These are phyloP conservation scores for Coccinonectria pachysandricola DNA, from an alignment of 2,329 filamentous ascomycete genomes.

Conservation along the genomic window DNA sequence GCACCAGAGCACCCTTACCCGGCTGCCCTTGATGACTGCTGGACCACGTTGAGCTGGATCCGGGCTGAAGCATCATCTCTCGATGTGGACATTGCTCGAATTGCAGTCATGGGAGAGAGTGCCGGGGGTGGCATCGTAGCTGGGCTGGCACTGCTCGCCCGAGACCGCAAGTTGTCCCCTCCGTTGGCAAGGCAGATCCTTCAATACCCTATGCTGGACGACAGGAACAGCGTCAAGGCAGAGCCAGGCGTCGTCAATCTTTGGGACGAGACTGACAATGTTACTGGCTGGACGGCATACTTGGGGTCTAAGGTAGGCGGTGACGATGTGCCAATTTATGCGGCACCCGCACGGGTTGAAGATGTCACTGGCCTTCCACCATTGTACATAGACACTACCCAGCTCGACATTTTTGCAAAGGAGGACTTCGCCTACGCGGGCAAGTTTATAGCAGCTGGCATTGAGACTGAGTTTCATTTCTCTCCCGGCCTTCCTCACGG, in stretches of 20 bases:
- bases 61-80: background rate
- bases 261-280: constrained; percentile 3
- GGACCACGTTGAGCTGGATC: constrained; percentile 1
- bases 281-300: constrained; percentile 5
- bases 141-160: constrained; percentile 1
- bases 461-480: constrained; percentile 4
- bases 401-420: constrained; percentile 3
- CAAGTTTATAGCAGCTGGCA: constrained; percentile 1
- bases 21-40: constrained; percentile 3
- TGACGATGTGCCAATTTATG: constrained; percentile 1
- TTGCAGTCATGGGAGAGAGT: constrained; percentile 9
- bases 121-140: constrained; percentile 5
- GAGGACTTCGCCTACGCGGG: constrained; percentile 3
- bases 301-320: background rate
- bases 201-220: constrained; percentile 6
- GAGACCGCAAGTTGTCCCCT: constrained; percentile 2
- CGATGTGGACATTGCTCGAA: constrained; percentile 1
- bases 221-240: constrained; percentile 1
- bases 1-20: constrained; percentile 5
- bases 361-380: constrained; percentile 2
- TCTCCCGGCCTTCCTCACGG: constrained; percentile 5
- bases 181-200: constrained; percentile 4
- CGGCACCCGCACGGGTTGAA: constrained; percentile 1
- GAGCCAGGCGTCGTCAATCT: constrained; percentile 1
- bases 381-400: constrained; percentile 3